Base-by-base conservation (phyloP, 148 eudicot species). In the Oxyria digyna region DNA sequence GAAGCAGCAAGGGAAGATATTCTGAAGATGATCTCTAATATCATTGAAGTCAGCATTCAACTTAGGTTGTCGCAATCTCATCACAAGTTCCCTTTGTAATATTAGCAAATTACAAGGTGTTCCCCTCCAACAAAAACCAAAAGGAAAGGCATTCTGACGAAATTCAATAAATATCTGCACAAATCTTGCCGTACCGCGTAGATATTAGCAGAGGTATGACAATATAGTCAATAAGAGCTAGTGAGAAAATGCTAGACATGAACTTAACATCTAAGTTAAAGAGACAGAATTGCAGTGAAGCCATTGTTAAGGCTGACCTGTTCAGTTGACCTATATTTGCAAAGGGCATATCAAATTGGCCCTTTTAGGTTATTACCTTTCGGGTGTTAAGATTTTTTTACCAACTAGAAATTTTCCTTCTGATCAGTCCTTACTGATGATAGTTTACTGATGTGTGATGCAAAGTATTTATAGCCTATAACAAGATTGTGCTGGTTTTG, bases 1-100 rank as follows among this genome's bases (percentile, higher is more conserved):
- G 85, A 82, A 78, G 91, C 84, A 70, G 91, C 86, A 27, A 87
- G 83, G 82, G 78, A 72, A 73, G 86, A 78, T 75, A 79, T 94
- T 63, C 32, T 79, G 18, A 73, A 73, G 40, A 75, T 73, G 35
- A 82, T 78, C 8, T 79, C 83, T 14, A 70, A 81, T 73, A 76
- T 77, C 21, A 54, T 78, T 27, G 83, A 85, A 66, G 92, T 88
- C 67, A 77, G 71, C 64, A 72, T 94, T 79, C 92, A 75, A 76
- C 85, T 94, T 10, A 84, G 82, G 27, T 70, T 81, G 38, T 31
- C 29, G 35, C 20, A 29, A 33, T 59, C 20, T 14, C 31, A 31
- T 59, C 65, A 59, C 65, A 59, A 59, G 65, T 14, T 59, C 64
- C 64, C 64, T 59, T 59, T 0, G 23, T 55, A 10, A 55, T 3